Evolutionary conservation across 2,329 filamentous ascomycete species (phyloP).

Genomic region (Neofusicoccum ribis): DNA sequence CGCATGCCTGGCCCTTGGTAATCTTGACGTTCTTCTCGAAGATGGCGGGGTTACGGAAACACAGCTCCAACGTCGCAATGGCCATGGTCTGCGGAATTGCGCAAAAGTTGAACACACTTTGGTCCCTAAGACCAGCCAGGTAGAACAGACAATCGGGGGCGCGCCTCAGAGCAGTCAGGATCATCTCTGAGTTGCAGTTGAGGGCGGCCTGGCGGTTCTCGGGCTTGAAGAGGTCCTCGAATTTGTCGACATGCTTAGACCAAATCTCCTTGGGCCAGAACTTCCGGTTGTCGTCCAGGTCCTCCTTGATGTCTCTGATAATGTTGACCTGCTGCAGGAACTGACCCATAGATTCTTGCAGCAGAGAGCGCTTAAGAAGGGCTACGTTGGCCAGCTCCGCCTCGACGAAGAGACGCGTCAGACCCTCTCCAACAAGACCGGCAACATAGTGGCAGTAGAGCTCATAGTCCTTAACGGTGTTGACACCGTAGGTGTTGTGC

Average conservation of each 20-base stretch:
- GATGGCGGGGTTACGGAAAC: constrained; percentile 87
- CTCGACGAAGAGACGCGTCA: constrained; percentile 87
- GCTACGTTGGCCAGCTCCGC: constrained; percentile 83
- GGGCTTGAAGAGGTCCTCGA: constrained; percentile 85
- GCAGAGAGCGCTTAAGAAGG: constrained; percentile 72
- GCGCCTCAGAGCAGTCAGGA: constrained; percentile 82
- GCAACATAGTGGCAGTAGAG: constrained; percentile 98
- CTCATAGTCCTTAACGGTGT: constrained; percentile 87
- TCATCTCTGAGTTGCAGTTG: constrained; percentile 89
- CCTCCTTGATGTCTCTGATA: constrained; percentile 91
- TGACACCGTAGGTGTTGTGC: constrained; percentile 74
- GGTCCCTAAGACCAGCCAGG: constrained; percentile 89
- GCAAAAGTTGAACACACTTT: constrained; percentile 98
- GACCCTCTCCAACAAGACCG: constrained; percentile 93
- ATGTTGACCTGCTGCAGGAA: constrained; percentile 99
- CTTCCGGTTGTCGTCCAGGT: constrained; percentile 79
- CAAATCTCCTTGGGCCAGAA: constrained; percentile 98
- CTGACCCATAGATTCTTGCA: constrained; percentile 95
- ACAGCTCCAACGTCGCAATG: constrained; percentile 87
- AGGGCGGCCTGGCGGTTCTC: constrained; percentile 76
- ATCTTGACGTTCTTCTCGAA: constrained; percentile 93
- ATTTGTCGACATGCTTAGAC: constrained; percentile 89
- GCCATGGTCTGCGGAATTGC: constrained; percentile 97
- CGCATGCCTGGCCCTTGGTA: constrained; percentile 89
- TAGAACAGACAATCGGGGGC: constrained; percentile 96